phyloP scores from a whole-genome alignment of 2,329 filamentous ascomycete species.

The Aspergillus neotritici region DNA sequence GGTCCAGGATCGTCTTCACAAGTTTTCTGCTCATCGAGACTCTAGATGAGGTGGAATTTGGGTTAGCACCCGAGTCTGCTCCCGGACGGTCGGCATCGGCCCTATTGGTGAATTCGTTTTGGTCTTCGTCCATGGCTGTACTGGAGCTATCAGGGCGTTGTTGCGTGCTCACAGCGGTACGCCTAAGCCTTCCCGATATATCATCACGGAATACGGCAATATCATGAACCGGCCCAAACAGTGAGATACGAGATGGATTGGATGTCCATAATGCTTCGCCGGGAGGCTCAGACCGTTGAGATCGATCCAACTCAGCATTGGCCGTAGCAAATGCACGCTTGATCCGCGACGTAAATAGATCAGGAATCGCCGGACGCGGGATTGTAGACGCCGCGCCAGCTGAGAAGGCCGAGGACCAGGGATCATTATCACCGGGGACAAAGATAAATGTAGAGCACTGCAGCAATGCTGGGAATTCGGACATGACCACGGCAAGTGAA shows the following conservation, averaged over 20 bases:
- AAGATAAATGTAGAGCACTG: conserved; percentile 81
- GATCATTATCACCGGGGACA: conserved; percentile 92
- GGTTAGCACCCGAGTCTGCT: conserved; percentile 11
- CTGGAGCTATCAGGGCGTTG: conserved; percentile 20
- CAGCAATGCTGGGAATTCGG: conserved; percentile 77
- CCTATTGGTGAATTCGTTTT: background rate
- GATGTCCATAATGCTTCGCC: conserved; percentile 82
- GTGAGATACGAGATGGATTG: conserved; percentile 73
- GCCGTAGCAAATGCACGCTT: conserved; percentile 73
- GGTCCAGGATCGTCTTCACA: conserved; percentile 86
- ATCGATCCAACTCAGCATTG: conserved; percentile 61
- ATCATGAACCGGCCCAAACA: conserved; percentile 86
- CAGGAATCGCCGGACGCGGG: conserved; percentile 59
- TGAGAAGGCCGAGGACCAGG: conserved; percentile 82
- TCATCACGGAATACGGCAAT: conserved; percentile 85
- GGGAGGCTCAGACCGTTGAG: conserved; percentile 46
- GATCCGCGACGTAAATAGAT: conserved; percentile 83
- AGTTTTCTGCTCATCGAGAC: conserved; percentile 61
- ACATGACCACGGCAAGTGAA: conserved; percentile 70
- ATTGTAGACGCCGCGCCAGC: conserved; percentile 43
- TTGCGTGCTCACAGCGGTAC: conserved; percentile 68
- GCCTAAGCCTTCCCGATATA: conserved; percentile 69
- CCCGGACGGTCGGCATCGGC: conserved; percentile 4
- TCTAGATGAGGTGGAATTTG: conserved; percentile 21
- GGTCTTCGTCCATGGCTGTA: conserved; percentile 24